A percentile compares a stretch with the other conserved stretches of the same genome.
Evolutionary conservation across 2,329 filamentous ascomycete genomes (phyloP).

Genomic region (Clonostachys rosea): DNA sequence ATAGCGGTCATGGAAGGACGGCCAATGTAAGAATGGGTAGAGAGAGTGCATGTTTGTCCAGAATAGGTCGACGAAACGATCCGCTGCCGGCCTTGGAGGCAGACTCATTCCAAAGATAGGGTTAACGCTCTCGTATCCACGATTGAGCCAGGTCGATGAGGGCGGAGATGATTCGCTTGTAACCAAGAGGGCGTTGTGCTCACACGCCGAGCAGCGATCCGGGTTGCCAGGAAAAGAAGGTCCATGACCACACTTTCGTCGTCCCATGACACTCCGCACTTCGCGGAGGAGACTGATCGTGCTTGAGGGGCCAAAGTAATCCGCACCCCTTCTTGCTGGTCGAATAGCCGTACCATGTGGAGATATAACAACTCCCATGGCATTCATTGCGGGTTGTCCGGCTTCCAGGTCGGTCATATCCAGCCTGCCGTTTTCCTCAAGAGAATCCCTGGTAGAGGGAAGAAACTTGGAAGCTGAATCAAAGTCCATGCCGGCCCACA

Average conservation of each 20-base stretch:
- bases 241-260: background rate
- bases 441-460: no score
- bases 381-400: background rate
- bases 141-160: background rate
- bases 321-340: background rate
- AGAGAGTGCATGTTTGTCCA: conserved; percentile 8
- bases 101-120: no score
- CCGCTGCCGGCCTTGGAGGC: conserved; percentile 5
- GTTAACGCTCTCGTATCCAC: background rate
- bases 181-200: no score
- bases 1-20: conserved; percentile 7
- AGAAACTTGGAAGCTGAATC: no score
- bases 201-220: no score
- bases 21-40: conserved; percentile 10
- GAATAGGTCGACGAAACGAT: conserved; percentile 7
- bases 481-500: no score
- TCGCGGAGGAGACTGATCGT: background rate
- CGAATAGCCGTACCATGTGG: background rate
- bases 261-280: background rate
- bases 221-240: background rate
- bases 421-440: no score
- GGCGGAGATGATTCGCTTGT: background rate
- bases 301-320: background rate
- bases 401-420: no score
- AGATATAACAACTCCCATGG: background rate